These are phyloP conservation scores for Trichophyton rubrum DNA, from an alignment of 2,329 filamentous ascomycete genomes.

Conservation along the genomic window DNA sequence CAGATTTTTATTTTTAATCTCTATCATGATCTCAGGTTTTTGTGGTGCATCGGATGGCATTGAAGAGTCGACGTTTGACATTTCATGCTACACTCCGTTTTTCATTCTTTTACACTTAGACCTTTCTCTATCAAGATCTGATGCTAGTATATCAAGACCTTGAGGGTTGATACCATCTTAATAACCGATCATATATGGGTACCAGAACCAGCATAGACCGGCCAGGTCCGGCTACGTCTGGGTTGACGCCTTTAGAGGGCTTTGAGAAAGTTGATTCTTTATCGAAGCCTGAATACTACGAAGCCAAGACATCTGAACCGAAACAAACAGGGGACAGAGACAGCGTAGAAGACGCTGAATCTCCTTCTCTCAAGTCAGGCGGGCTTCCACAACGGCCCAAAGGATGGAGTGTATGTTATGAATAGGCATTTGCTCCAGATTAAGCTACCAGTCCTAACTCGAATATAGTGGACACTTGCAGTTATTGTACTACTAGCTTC, in stretches of 20 bases:
- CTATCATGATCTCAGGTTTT: neutral
- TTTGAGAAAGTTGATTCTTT: neutral
- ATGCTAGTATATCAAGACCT: neutral
- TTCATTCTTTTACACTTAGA: neutral
- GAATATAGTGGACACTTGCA: constrained; percentile 13
- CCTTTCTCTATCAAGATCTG: neutral
- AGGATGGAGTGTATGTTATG: neutral
- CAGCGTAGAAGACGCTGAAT: neutral
- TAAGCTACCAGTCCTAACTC: neutral
- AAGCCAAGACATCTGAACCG: neutral
- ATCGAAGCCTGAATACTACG: neutral
- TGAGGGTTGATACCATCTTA: neutral
- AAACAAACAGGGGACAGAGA: neutral
- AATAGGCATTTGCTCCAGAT: neutral
- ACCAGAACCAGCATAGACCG: neutral
- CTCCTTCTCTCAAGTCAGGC: too few species aligned
- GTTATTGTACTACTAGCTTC: constrained; percentile 24
- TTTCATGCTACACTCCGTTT: neutral
- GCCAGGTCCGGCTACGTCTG: neutral
- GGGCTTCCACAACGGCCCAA: neutral
- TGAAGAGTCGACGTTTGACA: neutral
- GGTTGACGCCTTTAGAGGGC: neutral
- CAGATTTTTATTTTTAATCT: neutral
- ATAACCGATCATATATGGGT: neutral
- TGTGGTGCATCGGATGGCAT: neutral